These are phyloP conservation scores for Calonectria pseudoturangicola DNA, from an alignment of 2,329 filamentous ascomycete genomes.

Conservation along the genomic window DNA sequence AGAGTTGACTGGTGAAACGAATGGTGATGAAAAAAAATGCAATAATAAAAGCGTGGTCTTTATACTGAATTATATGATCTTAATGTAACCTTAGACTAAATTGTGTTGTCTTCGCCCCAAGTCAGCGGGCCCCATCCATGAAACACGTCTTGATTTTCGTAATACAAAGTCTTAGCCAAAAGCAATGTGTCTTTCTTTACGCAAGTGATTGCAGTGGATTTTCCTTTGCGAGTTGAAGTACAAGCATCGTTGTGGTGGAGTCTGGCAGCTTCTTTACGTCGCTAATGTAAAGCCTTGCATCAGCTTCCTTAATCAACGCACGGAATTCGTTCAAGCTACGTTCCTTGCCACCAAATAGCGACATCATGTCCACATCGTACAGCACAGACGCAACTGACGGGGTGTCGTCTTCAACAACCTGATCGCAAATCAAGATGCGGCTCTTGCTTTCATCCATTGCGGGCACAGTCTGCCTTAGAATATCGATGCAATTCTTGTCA, in stretches of 20 bases:
- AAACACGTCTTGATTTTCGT: not conserved
- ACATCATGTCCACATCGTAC: slow-evolving; percentile 6
- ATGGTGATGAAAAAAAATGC: no score
- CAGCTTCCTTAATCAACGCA: not conserved
- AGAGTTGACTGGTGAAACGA: no score
- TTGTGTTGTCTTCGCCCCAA: no score
- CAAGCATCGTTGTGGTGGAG: not conserved
- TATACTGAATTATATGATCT: no score
- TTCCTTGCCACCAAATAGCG: not conserved
- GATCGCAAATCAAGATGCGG: slow-evolving; percentile 6
- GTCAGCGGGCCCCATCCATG: no score
- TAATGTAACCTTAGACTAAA: no score
- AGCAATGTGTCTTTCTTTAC: not conserved
- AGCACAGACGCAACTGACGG: slow-evolving; percentile 1
- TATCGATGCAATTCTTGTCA: not conserved
- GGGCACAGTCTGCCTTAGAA: not conserved
- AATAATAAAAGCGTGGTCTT: no score
- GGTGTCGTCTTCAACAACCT: not conserved
- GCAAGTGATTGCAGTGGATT: not conserved
- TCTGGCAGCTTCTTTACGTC: slow-evolving; percentile 3
- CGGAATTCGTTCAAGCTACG: not conserved
- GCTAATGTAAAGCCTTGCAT: not conserved
- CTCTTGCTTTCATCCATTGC: not conserved
- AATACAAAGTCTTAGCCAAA: not conserved
- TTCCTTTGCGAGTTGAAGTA: not conserved